Evolutionary conservation across 768 basidiomycete genomes (phyloP).

Genomic region (Russula griseocarnosa): DNA sequence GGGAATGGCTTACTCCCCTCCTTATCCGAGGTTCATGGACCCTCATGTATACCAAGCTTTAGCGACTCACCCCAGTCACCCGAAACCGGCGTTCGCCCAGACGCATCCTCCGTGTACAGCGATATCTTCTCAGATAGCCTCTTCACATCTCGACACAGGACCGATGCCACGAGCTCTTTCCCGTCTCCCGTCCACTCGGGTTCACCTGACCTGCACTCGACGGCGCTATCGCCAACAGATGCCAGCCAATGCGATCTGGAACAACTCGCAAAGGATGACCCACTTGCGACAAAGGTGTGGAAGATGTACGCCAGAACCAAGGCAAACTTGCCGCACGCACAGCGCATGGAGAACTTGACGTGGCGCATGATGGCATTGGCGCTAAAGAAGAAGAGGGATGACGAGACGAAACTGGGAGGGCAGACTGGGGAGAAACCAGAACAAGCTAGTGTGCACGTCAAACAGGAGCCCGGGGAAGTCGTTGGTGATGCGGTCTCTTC

Average conservation of each 20-base stretch:
- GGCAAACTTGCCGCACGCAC: slow-evolving; percentile 83
- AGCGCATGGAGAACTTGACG: slow-evolving; percentile 96
- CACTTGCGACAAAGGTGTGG: slow-evolving; percentile 94
- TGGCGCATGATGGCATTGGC: slow-evolving; percentile 99
- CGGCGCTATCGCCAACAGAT: slow-evolving; percentile 41
- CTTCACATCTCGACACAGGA: slow-evolving; percentile 46
- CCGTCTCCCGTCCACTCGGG: slow-evolving; percentile 64
- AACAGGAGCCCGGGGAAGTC: slow-evolving; percentile 31
- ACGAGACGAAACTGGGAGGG: slow-evolving; percentile 44
- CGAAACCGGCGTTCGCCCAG: slow-evolving; percentile 9
- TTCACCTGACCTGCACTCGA: slow-evolving; percentile 60
- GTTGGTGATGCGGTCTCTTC: slow-evolving; percentile 21
- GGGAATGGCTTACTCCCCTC: slow-evolving; percentile 31
- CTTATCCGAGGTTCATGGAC: slow-evolving; percentile 32
- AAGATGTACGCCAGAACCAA: slow-evolving; percentile 91
- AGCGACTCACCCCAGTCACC: slow-evolving; percentile 21
- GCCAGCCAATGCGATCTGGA: slow-evolving; percentile 48
- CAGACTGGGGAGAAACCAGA: slow-evolving; percentile 21
- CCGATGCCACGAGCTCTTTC: slow-evolving; percentile 47
- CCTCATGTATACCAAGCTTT: slow-evolving; percentile 22
- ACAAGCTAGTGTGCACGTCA: slow-evolving; percentile 25
- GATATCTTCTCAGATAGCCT: slow-evolving; percentile 53
- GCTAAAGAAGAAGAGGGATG: slow-evolving; percentile 82
- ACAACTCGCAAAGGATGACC: slow-evolving; percentile 75
- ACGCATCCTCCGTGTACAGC: slow-evolving; percentile 44